phyloP scores from a whole-genome alignment of 2,329 filamentous ascomycete species.

The Fusarium phyllophilum region DNA sequence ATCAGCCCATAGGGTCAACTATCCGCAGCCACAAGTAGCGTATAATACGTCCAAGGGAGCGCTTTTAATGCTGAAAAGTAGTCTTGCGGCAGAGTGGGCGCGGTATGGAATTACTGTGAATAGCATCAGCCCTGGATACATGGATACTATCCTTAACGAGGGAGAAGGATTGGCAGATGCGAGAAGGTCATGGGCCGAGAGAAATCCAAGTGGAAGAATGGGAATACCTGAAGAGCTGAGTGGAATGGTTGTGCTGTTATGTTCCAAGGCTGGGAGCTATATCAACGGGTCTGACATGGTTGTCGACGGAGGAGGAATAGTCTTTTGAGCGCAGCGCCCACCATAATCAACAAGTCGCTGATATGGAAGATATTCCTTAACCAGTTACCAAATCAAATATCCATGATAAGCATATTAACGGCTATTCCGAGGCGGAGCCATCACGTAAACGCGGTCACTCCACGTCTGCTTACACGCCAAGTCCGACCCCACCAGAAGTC shows the following conservation, averaged over 20 bases:
- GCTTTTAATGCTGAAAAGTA: constrained; percentile 70
- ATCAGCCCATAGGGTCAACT: constrained; percentile 75
- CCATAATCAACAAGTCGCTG: background rate
- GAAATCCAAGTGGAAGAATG: constrained; percentile 73
- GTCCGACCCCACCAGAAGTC: background rate
- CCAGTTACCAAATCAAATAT: background rate
- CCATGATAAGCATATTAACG: background rate
- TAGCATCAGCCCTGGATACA: constrained; percentile 76
- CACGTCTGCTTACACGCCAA: background rate
- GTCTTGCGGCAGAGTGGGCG: constrained; percentile 68
- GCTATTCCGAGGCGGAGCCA: background rate
- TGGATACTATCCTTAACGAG: constrained; percentile 79
- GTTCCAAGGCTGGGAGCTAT: constrained; percentile 69
- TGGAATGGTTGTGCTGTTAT: constrained; percentile 67
- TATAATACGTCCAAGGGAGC: constrained; percentile 81
- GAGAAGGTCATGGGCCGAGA: constrained; percentile 64
- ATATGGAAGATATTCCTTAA: background rate
- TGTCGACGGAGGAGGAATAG: constrained; percentile 63
- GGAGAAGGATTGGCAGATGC: constrained; percentile 57
- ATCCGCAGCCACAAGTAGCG: constrained; percentile 74
- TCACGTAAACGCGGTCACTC: background rate
- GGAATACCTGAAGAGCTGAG: constrained; percentile 69
- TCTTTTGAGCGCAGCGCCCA: background rate
- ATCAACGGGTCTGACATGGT: constrained; percentile 73
- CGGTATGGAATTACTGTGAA: constrained; percentile 76